Base-by-base conservation (phyloP, 2,329 filamentous ascomycete genomes). In the Monilinia laxa region DNA sequence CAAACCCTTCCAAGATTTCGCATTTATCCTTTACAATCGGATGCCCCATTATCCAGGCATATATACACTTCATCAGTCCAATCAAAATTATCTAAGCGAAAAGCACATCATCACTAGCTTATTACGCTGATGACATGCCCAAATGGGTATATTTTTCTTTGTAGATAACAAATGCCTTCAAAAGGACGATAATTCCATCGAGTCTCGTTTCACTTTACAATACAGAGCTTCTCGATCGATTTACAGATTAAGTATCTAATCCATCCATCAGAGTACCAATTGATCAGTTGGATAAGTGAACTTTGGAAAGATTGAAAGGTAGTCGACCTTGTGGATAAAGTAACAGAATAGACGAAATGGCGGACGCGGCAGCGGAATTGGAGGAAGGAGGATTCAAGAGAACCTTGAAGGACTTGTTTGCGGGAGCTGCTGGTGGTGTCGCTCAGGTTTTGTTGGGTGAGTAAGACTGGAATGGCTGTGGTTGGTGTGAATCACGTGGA, bases 381-480 rank as follows among this genome's bases (percentile, higher is more conserved):
- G 75, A 77, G 67, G 72, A 73, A 67, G 71, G 72, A 25, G 75
- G 74, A n/a, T 68, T 74, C 68, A 68, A 68, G 69, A 70, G 73
- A 58, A 75, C 74, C 23, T 62, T 76, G 66, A 99, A 98, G 83
- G 95, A 99, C 80, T 82, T 99, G 68, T 90, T 94, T 76, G 87
- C 95, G 14, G 95, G 95, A 49, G 95, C 95, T 68, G 90, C 90
- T 10, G 95, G 95, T 70, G 95, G 95, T 73, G 84, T 98, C 73
- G 94, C 95, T 23, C 95, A 99, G 80, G 95, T 99, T 54, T 81
- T 99, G 70, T 85, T 98, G 71, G 94, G 93, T 97, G 81, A 80
- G 87, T 84, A 65, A 53, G n/a, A 68, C 59, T 38, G 68, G 20
- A 23, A 23, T 57, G 45, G 53, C 54, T 20, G 7, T 47, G 45